Conservation (phyloP, 2,329 filamentous ascomycete species). For the Calonectria honghensis region DNA sequence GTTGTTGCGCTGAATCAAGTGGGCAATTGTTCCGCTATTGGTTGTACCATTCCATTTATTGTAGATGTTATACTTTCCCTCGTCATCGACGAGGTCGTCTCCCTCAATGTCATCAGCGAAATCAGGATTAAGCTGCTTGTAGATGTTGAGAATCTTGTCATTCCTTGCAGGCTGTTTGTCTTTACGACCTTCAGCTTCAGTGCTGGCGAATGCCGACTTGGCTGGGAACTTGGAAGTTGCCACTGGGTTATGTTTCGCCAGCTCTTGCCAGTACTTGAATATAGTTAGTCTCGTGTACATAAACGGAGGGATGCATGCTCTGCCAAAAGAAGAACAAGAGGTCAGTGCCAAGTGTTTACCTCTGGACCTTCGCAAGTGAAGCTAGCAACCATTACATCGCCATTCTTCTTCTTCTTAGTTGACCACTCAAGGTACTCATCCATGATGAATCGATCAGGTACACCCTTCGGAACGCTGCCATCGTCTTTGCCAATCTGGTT, state of each 20-base stretch:
- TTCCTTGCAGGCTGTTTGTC: not conserved
- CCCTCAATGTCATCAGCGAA: conserved; percentile 31
- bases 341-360: not conserved
- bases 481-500: not conserved
- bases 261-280: conserved; percentile 26
- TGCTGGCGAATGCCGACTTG: not conserved
- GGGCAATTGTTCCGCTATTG: conserved; percentile 1
- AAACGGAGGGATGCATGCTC: not conserved
- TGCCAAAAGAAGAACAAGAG: not conserved
- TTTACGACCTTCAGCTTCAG: not conserved
- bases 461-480: not conserved
- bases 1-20: conserved; percentile 20
- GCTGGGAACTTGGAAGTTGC: conserved; percentile 7
- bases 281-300: not conserved
- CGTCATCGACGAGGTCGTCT: conserved; percentile 25
- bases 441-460: not conserved
- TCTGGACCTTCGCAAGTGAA: conserved; percentile 37
- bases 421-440: conserved; percentile 40
- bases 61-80: conserved; percentile 24
- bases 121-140: conserved; percentile 33
- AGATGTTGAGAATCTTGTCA: conserved; percentile 28
- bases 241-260: conserved; percentile 18
- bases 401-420: conserved; percentile 22
- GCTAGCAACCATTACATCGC: conserved; percentile 19
- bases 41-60: conserved; percentile 35